Percentiles rank a stretch among this genome's conserved stretches.
phyloP scores from a whole-genome alignment of 108 stramenopile species.

The Parietichytrium sp. region DNA sequence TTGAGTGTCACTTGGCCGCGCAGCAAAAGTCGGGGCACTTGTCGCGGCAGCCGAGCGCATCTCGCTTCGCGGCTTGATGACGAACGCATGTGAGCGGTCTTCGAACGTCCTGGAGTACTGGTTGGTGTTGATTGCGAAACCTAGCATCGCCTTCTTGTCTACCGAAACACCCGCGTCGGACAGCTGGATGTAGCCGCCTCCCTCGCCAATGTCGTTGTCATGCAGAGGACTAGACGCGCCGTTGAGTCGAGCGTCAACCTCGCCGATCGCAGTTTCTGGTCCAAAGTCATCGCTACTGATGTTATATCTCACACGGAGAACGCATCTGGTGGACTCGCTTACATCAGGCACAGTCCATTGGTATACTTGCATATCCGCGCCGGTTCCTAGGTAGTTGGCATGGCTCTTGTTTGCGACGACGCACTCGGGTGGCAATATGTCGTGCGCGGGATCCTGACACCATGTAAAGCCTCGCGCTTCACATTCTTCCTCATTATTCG shows the following conservation, averaged over 20 bases:
- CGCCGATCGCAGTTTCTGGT: background rate
- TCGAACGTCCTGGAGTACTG: conserved; percentile 56
- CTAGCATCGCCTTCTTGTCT: no score
- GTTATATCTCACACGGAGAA: conserved; percentile 49
- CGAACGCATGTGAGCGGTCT: conserved; percentile 52
- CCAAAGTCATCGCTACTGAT: conserved; percentile 47
- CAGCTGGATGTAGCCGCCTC: no score
- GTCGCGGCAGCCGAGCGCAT: no score
- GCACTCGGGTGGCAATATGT: no score
- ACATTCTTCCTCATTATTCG: conserved; percentile 47
- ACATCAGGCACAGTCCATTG: conserved; percentile 48
- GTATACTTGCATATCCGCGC: conserved; percentile 43
- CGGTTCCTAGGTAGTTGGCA: conserved; percentile 54
- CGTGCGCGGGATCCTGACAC: no score
- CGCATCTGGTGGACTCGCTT: conserved; percentile 37
- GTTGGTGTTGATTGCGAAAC: conserved; percentile 52
- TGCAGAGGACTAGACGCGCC: conserved; percentile 38
- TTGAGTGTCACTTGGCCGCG: no score
- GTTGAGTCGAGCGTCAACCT: no score
- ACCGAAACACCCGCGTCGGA: conserved; percentile 33
- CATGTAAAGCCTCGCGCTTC: conserved; percentile 43
- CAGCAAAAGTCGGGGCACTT: no score
- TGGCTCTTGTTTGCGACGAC: conserved; percentile 34
- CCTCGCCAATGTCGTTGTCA: conserved; percentile 50
- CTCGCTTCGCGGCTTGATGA: no score